Base-by-base conservation (phyloP, 495 filamentous ascomycete genomes). In the Aspergillus heteromorphus region DNA sequence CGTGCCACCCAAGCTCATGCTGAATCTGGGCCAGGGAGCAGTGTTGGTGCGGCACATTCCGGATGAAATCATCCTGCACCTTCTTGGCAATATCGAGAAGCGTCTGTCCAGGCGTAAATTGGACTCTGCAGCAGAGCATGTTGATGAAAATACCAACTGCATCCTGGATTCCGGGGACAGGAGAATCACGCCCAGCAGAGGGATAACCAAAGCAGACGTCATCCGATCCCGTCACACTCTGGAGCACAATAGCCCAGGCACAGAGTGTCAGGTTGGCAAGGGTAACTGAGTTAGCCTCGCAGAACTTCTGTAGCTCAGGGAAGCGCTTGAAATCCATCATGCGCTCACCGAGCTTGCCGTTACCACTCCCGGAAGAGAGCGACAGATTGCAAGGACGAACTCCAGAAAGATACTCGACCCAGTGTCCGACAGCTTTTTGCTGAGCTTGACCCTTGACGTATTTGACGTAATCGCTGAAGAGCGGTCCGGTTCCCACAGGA, bases 151-250 rank as follows among this genome's bases (percentile, higher is more conserved):
- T 74, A 1, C 79, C 79, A 21, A 79, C 74, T 48, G 78, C 76
- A 41, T 80, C 70, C 30, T 79, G 73, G 27, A 80, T 78, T 0
- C 75, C 74, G n/a, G 64, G 60, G 16, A 81, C 68, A 19, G 78
- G 75, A 13, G 70, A 67, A 62, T 78, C 75, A 38, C 79, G 68
- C 23, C 78, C 77, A 30, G 78, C 72, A 14, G 73, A 73, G 10
- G 75, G 61, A 45, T 80, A 80, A 2, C 82, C 82, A 56, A 86
- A 87, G 55, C 77, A 80, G n/a, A 85, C 71, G 25, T 81, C 74
- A 41, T 82, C 72, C 4, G 73, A 76, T 0, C 66, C 68, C 0
- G 79, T 81, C 56, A 80, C 80, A 9, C 63, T 62, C 27, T 73
- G 71, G 6, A 85, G 69, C 0, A 83, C 75, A 10, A 85, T 63